Evolutionary conservation across 495 filamentous ascomycete species (phyloP).

Genomic region (Tuber brumale): DNA sequence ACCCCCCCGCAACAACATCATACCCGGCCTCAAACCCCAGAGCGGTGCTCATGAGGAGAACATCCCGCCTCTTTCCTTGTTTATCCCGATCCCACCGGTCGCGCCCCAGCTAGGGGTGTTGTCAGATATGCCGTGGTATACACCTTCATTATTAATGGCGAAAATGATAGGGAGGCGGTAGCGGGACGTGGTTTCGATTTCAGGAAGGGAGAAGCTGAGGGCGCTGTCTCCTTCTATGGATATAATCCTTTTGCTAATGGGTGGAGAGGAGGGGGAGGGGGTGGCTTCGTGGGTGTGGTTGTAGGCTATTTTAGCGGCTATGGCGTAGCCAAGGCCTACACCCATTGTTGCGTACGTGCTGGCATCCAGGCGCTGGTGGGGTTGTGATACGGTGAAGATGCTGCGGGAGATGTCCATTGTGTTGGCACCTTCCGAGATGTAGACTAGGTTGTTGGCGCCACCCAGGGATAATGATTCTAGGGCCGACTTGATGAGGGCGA

Average conservation of each 20-base stretch:
- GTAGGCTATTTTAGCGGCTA: conserved; percentile 58
- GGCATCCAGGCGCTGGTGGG: conserved; percentile 57
- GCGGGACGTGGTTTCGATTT: conserved; percentile 61
- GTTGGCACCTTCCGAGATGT: conserved; percentile 62
- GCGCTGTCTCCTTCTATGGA: conserved; percentile 61
- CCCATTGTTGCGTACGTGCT: conserved; percentile 65
- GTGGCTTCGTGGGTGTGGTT: conserved; percentile 43
- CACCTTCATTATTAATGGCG: conserved; percentile 60
- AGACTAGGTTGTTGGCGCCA: conserved; percentile 52
- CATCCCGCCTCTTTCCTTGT: conserved; percentile 39
- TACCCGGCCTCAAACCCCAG: conserved; percentile 56
- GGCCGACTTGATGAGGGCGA: conserved; percentile 51
- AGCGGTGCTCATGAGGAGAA: conserved; percentile 51
- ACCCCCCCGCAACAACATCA: conserved; percentile 54
- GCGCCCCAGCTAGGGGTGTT: conserved; percentile 40
- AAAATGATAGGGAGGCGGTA: conserved; percentile 58
- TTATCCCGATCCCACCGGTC: conserved; percentile 43
- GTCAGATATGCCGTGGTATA: conserved; percentile 55
- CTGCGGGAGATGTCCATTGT: conserved; percentile 63
- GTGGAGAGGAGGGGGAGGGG: conserved; percentile 10
- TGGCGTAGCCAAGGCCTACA: conserved; percentile 58
- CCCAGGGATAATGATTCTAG: conserved; percentile 40
- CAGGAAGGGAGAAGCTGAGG: conserved; percentile 58
- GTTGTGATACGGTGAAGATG: conserved; percentile 54
- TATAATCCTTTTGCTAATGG: conserved; percentile 51